Conservation (phyloP, 148 eudicot species). For the Camellia sinensis region DNA sequence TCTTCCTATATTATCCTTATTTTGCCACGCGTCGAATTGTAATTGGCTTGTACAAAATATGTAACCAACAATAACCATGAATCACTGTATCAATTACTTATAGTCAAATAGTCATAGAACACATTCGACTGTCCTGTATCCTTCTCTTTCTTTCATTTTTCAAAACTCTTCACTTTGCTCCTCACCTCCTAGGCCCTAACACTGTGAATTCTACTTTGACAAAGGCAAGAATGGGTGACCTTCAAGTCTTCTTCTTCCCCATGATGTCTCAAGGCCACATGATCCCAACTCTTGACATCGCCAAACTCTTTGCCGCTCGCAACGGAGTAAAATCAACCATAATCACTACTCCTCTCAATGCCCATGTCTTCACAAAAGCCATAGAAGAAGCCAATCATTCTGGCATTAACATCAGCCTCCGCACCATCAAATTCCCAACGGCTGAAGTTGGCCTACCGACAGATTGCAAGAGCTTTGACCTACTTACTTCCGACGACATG, state of each 20-base stretch:
- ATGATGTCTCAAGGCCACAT: conserved; percentile 54
- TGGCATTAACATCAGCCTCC: conserved; percentile 13
- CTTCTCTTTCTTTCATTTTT: too few species aligned
- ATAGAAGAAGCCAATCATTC: conserved; percentile 6
- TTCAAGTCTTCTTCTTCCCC: conserved; percentile 53
- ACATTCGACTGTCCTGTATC: too few species aligned
- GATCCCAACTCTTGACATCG: conserved; percentile 55
- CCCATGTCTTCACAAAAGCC: conserved; percentile 26
- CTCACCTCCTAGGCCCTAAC: too few species aligned
- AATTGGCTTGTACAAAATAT: too few species aligned
- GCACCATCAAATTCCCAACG: conserved; percentile 30
- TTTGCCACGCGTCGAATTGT: too few species aligned
- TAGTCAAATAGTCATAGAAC: too few species aligned
- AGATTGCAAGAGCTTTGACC: conserved; percentile 33
- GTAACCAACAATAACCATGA: too few species aligned
- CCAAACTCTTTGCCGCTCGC: conserved; percentile 40
- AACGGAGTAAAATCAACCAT: conserved; percentile 44
- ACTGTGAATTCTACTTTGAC: too few species aligned
- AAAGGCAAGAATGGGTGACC: conserved; percentile 11
- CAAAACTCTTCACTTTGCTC: too few species aligned
- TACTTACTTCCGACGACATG: conserved; percentile 26
- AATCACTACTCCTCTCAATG: conserved; percentile 44
- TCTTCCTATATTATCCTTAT: too few species aligned
- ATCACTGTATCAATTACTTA: too few species aligned
- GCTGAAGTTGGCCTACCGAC: conserved; percentile 40